These are phyloP conservation scores for Ramaria sp. DNA, from an alignment of 768 basidiomycete genomes.

Conservation along the genomic window DNA sequence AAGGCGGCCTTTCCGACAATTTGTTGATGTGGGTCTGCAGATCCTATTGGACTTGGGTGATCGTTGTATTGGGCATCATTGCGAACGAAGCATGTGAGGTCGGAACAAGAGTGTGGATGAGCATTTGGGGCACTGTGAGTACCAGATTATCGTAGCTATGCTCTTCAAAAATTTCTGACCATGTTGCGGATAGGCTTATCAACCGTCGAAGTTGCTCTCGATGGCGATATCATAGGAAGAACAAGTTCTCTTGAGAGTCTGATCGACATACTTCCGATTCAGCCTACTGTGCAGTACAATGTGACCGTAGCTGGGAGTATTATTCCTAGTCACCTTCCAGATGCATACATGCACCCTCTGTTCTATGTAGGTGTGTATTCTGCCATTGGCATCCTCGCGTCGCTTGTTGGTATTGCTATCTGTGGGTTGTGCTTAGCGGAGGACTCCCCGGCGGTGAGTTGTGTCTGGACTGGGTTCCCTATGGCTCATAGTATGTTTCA, in stretches of 20 bases:
- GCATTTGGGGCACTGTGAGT: slow-evolving; percentile 13
- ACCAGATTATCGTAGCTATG: too few relatives aligned
- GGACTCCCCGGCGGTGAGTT: slow-evolving; percentile 3
- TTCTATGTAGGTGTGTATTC: slow-evolving; percentile 13
- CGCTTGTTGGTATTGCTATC: slow-evolving; percentile 1
- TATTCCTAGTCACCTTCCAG: not conserved
- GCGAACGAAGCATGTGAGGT: slow-evolving; percentile 10
- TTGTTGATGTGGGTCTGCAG: slow-evolving; percentile 3
- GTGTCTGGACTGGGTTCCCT: too few relatives aligned
- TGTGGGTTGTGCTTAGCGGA: slow-evolving; percentile 3
- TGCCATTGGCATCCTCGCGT: slow-evolving; percentile 8
- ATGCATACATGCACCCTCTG: slow-evolving; percentile 11
- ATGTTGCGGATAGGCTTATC: slow-evolving; percentile 2
- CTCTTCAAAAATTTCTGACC: not conserved
- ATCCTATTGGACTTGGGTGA: slow-evolving; percentile 14
- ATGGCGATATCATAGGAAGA: too few relatives aligned
- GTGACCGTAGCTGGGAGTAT: not conserved
- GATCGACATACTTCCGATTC: too few relatives aligned
- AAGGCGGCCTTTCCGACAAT: not conserved
- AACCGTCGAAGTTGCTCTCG: too few relatives aligned
- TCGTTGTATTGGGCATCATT: slow-evolving; percentile 8
- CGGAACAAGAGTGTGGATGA: slow-evolving; percentile 22
- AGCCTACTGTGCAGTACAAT: not conserved
- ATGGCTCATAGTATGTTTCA: too few relatives aligned
- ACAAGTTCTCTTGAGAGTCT: too few relatives aligned